A percentile compares a stretch with the other conserved stretches of the same genome.
Evolutionary conservation across 768 basidiomycete genomes (phyloP).

Genomic region (Tylopilus felleus): DNA sequence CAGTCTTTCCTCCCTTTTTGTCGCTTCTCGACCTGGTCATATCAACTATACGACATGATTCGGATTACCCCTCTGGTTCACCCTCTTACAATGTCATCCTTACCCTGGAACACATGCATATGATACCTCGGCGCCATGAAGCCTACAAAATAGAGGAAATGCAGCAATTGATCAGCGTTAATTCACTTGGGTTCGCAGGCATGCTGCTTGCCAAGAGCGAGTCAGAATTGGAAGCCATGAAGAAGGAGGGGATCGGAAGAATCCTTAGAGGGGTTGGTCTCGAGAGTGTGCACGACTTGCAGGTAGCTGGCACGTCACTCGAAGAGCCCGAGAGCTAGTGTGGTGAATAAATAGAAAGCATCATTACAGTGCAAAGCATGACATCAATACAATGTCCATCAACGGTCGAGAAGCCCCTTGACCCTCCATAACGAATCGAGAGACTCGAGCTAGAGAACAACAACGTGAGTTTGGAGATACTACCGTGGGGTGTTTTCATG

Average conservation of each 20-base stretch:
- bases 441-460: constrained; percentile 44
- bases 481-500: constrained; percentile 13
- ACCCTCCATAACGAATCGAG: constrained; percentile 53
- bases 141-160: constrained; percentile 49
- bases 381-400: neutral
- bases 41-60: constrained; percentile 66
- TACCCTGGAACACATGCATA: constrained; percentile 78
- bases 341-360: neutral
- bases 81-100: constrained; percentile 84
- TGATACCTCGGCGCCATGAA: constrained; percentile 77
- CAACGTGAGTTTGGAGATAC: constrained; percentile 10
- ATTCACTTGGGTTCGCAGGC: constrained; percentile 88
- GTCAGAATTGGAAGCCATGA: constrained; percentile 67
- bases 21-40: constrained; percentile 73
- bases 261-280: constrained; percentile 65
- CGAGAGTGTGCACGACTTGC: constrained; percentile 64
- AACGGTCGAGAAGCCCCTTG: constrained; percentile 37
- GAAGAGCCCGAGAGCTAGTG: constrained; percentile 29
- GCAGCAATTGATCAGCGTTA: constrained; percentile 65
- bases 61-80: constrained; percentile 55
- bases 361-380: neutral
- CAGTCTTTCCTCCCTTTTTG: constrained; percentile 61
- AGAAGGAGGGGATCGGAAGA: constrained; percentile 55
- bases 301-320: constrained; percentile 47
- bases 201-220: constrained; percentile 85